Percentiles rank a stretch among this genome's conserved stretches.
Conservation (phyloP, 495 filamentous ascomycete species). For the Penicillium riverlandense region DNA sequence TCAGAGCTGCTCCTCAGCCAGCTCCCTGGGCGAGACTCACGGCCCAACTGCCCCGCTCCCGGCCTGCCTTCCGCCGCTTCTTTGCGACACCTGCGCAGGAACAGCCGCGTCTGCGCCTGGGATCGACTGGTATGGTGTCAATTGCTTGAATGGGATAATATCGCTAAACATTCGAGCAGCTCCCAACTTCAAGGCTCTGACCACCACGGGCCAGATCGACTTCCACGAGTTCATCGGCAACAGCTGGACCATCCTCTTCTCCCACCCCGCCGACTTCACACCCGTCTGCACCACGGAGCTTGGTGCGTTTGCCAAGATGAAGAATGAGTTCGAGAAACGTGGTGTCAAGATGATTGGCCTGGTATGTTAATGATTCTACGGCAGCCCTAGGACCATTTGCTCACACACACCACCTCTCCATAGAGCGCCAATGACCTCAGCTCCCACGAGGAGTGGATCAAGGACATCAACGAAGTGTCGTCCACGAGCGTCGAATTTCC, state of each 20-base stretch:
- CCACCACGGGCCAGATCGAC: conserved; percentile 60
- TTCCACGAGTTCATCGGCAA: conserved; percentile 54
- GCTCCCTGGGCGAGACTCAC: conserved; percentile 17
- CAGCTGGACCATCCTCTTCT: conserved; percentile 61
- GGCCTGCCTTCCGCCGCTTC: conserved; percentile 27
- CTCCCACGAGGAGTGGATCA: conserved; percentile 69
- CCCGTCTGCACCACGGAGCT: conserved; percentile 67
- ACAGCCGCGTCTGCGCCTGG: conserved; percentile 56
- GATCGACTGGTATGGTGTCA: conserved; percentile 35
- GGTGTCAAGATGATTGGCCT: conserved; percentile 63
- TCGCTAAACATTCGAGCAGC: conserved; percentile 18
- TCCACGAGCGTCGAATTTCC: conserved; percentile 80
- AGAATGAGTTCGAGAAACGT: conserved; percentile 53
- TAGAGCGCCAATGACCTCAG: conserved; percentile 44
- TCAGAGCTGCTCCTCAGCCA: conserved; percentile 18
- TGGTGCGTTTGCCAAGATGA: conserved; percentile 58
- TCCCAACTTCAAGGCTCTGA: conserved; percentile 59
- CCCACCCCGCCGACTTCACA: conserved; percentile 65
- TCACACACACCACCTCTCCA: conserved; percentile 34
- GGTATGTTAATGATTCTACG: conserved; percentile 43
- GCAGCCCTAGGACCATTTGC: conserved; percentile 18
- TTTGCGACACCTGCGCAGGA: conserved; percentile 26
- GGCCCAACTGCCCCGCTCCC: conserved; percentile 15
- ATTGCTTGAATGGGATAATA: background rate
- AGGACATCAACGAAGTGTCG: conserved; percentile 91